Base-by-base conservation (phyloP, 2,329 filamentous ascomycete genomes). In the Epichloe glyceriae region DNA sequence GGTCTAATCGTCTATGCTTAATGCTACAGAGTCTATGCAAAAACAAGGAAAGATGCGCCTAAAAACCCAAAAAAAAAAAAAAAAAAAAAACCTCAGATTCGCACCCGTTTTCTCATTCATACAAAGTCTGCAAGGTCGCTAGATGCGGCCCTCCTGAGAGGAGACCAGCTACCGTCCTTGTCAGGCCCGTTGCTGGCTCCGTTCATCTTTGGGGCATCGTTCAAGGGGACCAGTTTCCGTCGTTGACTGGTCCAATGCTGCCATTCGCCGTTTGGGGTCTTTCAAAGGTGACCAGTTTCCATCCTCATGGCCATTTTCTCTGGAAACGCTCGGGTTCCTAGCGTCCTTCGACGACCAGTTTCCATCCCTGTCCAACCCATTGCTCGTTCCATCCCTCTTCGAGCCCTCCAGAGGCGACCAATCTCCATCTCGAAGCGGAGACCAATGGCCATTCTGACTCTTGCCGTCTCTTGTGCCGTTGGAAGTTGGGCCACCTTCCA, bases 241-340 rank as follows among this genome's bases (percentile, higher is more conserved):
- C 3, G 3, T 7, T 4, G 8, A 10, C 8, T 30, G 8, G 1
- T 4, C 8, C 26, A 1, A 1, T 1, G 26, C 26, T 4, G 4
- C 26, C 26, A 10, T 30, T 30, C 8, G 4, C 26, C 26, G 2
- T 30, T 22, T 30, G 26, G 26, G 26, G 26, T 10, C 26, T 30
- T 30, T 30, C 26, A 30, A 30, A 30, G 26, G 26, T 10, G 26
- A 30, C 26, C 26, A 10, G 26, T 7, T 30, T 30, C 26, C 22
- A 4, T 22, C 20, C 20, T 22, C n/a, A n/a, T n/a, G n/a, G n/a
- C n/a, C n/a, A 1, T 22, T 22, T 22, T 6, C 5, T 6, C 22
- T 5, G 22, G 22, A 22, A 22, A 22, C 22, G 5, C 22, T 22
- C 22, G 22, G 6, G 6, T 6, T 6, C 22, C 5, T 2, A 22